Conservation (phyloP, 2,329 filamentous ascomycete genomes). For the Phialophora chinensis region DNA sequence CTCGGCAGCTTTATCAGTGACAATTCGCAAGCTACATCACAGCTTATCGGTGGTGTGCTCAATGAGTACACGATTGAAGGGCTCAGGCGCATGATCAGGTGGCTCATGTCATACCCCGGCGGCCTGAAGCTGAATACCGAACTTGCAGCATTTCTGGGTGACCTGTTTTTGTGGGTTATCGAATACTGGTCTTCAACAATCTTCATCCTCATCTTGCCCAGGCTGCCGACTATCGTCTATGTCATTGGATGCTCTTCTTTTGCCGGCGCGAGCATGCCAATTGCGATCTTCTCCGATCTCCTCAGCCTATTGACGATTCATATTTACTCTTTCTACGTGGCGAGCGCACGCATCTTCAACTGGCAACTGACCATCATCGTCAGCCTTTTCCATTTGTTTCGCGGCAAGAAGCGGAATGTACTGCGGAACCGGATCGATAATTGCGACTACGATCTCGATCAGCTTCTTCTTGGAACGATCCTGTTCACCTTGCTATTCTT, state of each 20-base stretch:
- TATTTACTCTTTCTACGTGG: constrained; percentile 97
- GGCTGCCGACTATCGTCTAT: constrained; percentile 85
- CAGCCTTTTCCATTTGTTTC: constrained; percentile 97
- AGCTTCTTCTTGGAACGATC: constrained; percentile 93
- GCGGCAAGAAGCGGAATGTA: constrained; percentile 97
- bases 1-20: constrained; percentile 97
- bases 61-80: constrained; percentile 85
- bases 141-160: constrained; percentile 89
- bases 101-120: constrained; percentile 95
- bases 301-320: constrained; percentile 90
- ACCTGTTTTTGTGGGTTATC: constrained; percentile 97
- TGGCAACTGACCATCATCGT: constrained; percentile 98
- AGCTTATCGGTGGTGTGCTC: constrained; percentile 76
- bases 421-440: constrained; percentile 97
- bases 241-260: constrained; percentile 95
- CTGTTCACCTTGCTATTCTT: constrained; percentile 96
- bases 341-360: constrained; percentile 94
- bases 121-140: constrained; percentile 95
- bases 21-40: constrained; percentile 83
- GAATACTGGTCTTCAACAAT: constrained; percentile 78
- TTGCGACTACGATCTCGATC: constrained; percentile 97
- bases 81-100: constrained; percentile 84
- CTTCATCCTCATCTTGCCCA: constrained; percentile 75
- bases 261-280: constrained; percentile 94
- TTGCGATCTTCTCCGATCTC: constrained; percentile 92